These are phyloP conservation scores for Cladosporium sp. DNA, from an alignment of 2,329 filamentous ascomycete genomes.

Conservation along the genomic window DNA sequence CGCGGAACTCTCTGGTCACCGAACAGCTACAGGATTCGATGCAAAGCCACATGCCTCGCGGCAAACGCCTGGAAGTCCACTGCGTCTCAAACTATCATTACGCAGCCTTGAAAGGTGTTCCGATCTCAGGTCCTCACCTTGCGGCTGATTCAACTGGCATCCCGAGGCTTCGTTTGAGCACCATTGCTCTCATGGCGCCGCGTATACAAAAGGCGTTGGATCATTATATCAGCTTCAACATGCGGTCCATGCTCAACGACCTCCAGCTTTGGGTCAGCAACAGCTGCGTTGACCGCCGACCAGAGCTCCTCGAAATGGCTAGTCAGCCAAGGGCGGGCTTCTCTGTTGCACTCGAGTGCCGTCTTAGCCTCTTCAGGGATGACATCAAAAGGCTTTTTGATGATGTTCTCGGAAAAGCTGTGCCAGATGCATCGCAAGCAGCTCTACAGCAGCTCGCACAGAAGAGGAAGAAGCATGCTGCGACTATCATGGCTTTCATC, in stretches of 20 bases:
- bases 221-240: slow-evolving; percentile 11
- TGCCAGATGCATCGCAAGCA: background rate
- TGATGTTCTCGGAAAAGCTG: slow-evolving; percentile 8
- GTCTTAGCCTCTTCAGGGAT: background rate
- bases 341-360: background rate
- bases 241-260: slow-evolving; percentile 17
- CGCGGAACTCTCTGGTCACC: slow-evolving; percentile 17
- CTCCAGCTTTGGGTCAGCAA: slow-evolving; percentile 16
- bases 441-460: slow-evolving; percentile 7
- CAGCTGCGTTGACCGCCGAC: background rate
- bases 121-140: background rate
- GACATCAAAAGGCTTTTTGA: slow-evolving; percentile 7
- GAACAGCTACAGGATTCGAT: slow-evolving; percentile 7
- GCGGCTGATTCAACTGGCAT: slow-evolving; percentile 19
- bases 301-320: slow-evolving; percentile 9
- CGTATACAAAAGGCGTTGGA: slow-evolving; percentile 9
- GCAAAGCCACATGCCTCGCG: slow-evolving; percentile 13
- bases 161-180: slow-evolving; percentile 17
- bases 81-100: slow-evolving; percentile 28
- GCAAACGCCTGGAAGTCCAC: slow-evolving; percentile 14
- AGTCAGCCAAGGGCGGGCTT: background rate
- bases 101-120: slow-evolving; percentile 16
- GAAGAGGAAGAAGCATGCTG: slow-evolving; percentile 10
- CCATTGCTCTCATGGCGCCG: slow-evolving; percentile 15
- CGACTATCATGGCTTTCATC: slow-evolving; percentile 21